Percentiles rank a stretch among this genome's conserved stretches.
These are phyloP conservation scores for Passiflora organensis DNA, from an alignment of 345 rosid genomes.

Conservation along the genomic window DNA sequence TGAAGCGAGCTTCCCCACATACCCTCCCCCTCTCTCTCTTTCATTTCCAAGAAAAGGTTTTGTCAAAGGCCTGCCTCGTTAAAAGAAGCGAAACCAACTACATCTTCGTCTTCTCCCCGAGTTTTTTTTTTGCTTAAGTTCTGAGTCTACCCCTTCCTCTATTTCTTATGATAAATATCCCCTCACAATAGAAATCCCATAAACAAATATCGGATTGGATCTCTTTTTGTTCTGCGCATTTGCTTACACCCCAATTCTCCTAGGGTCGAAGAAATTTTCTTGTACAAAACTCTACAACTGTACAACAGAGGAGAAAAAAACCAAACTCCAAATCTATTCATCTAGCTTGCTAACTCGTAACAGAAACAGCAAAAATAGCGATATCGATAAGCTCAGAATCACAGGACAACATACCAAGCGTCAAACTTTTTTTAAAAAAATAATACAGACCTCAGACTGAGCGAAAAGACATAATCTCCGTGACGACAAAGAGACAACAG, in stretches of 20 bases:
- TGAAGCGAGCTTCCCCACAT: slow-evolving; percentile 36
- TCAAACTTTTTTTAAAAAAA: too few relatives aligned
- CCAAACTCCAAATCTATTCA: too few relatives aligned
- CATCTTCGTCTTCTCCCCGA: slow-evolving; percentile 10
- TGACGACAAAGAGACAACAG: slow-evolving; percentile 34
- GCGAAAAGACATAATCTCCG: slow-evolving; percentile 24
- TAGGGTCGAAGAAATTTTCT: too few relatives aligned
- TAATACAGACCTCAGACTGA: background rate
- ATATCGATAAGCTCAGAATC: too few relatives aligned
- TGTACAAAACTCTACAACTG: too few relatives aligned
- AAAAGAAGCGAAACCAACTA: slow-evolving; percentile 52
- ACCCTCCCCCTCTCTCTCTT: slow-evolving; percentile 35
- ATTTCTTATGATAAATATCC: slow-evolving; percentile 14
- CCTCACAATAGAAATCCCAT: background rate
- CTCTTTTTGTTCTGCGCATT: background rate
- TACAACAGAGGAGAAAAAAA: too few relatives aligned
- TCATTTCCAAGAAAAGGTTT: slow-evolving; percentile 77
- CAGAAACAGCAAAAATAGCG: too few relatives aligned
- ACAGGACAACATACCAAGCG: background rate
- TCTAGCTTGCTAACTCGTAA: too few relatives aligned
- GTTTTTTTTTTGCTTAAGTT: too few relatives aligned
- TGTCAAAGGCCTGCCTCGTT: slow-evolving; percentile 47
- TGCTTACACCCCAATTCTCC: too few relatives aligned
- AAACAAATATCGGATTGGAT: background rate
- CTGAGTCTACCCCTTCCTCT: too few relatives aligned